These are phyloP conservation scores for Abrus precatorius DNA, from an alignment of 306 rosid species.

Conservation along the genomic window DNA sequence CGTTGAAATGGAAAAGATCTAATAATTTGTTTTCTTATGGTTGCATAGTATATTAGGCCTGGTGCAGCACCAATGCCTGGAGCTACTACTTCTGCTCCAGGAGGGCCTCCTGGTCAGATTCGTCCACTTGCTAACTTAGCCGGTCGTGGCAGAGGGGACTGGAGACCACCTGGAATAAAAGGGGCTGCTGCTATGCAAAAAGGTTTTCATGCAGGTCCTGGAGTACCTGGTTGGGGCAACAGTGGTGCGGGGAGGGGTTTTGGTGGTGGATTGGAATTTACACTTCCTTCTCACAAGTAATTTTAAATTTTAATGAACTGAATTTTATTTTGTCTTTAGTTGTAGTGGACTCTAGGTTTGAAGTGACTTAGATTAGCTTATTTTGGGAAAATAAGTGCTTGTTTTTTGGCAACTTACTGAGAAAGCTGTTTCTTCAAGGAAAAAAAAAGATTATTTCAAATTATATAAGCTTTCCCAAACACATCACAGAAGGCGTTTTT, in stretches of 20 bases:
- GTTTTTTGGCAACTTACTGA: background rate
- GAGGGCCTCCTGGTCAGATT: constrained; percentile 83
- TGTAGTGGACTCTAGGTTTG: constrained; percentile 29
- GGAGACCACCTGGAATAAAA: constrained; percentile 92
- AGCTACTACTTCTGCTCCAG: constrained; percentile 70
- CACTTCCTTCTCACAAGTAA: constrained; percentile 99
- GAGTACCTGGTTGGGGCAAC: constrained; percentile 82
- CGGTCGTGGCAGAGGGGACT: constrained; percentile 99
- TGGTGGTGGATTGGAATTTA: constrained; percentile 93
- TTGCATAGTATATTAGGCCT: constrained; percentile 92
- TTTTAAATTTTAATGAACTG: constrained; percentile 48
- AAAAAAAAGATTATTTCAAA: background rate
- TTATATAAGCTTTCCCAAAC: background rate
- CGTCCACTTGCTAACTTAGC: constrained; percentile 79
- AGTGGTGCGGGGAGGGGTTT: constrained; percentile 83
- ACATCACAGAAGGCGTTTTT: constrained; percentile 5
- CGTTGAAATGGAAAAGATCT: constrained; percentile 31
- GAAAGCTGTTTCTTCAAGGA: background rate
- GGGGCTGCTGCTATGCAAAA: constrained; percentile 70
- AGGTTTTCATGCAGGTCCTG: constrained; percentile 83
- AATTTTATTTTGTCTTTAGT: constrained; percentile 16
- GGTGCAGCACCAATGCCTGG: constrained; percentile 90
- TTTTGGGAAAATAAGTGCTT: background rate
- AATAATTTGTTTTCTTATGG: constrained; percentile 37
- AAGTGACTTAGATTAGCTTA: constrained; percentile 19